Percentiles rank a stretch among this genome's conserved stretches.
Evolutionary conservation across 2,329 filamentous ascomycete genomes (phyloP).

Genomic region (Diplocarpon rosae): DNA sequence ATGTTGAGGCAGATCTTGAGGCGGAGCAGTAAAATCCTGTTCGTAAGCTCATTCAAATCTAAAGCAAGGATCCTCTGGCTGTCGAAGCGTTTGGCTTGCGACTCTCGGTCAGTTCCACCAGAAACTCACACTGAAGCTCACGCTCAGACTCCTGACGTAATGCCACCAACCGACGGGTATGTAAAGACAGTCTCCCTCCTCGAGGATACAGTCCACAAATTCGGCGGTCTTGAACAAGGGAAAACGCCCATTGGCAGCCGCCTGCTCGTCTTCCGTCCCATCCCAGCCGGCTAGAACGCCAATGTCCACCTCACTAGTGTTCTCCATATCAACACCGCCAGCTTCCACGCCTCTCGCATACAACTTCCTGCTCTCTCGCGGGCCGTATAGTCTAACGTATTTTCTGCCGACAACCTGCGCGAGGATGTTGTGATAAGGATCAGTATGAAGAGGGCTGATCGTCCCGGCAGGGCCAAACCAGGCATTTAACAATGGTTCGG

Average conservation of each 20-base stretch:
- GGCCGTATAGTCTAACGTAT: slow-evolving; percentile 81
- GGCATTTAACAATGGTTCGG: slow-evolving; percentile 66
- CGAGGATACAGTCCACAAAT: slow-evolving; percentile 62
- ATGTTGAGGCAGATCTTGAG: background rate
- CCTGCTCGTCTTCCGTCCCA: slow-evolving; percentile 16
- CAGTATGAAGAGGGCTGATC: slow-evolving; percentile 86
- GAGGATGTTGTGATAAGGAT: slow-evolving; percentile 87
- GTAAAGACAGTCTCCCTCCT: slow-evolving; percentile 74
- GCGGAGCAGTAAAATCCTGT: background rate
- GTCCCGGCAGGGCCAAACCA: slow-evolving; percentile 88
- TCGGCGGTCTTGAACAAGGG: slow-evolving; percentile 14
- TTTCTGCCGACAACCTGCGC: slow-evolving; percentile 83
- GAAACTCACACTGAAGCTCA: slow-evolving; percentile 91
- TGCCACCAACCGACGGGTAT: slow-evolving; percentile 98
- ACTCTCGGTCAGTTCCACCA: slow-evolving; percentile 60
- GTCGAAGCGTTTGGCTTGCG: too few species aligned
- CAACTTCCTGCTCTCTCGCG: slow-evolving; percentile 45
- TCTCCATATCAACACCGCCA: slow-evolving; percentile 76
- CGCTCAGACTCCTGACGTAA: slow-evolving; percentile 75
- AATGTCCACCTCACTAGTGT: slow-evolving; percentile 74
- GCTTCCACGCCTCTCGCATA: slow-evolving; percentile 51
- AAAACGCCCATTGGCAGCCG: slow-evolving; percentile 15
- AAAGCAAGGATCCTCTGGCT: too few species aligned
- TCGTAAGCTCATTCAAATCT: too few species aligned
- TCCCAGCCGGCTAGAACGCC: slow-evolving; percentile 57